Evolutionary conservation across 176 grass and related monocot species (phyloP).

Genomic region (Oryza officinalis): DNA sequence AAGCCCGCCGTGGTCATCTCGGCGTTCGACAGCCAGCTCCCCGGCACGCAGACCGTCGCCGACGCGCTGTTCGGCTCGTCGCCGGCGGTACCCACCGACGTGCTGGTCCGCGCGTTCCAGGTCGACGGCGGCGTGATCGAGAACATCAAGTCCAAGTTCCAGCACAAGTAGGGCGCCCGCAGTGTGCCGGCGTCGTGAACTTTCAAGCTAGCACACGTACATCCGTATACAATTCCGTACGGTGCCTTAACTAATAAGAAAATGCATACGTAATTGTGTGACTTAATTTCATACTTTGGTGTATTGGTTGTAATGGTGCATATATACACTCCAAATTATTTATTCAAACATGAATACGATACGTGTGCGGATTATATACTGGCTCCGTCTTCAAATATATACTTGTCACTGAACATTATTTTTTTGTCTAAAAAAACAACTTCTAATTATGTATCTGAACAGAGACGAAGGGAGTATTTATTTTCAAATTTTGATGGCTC

Average conservation of each 20-base stretch:
- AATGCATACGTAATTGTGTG: background rate
- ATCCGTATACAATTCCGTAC: too few relatives aligned
- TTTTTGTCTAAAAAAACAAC: too few relatives aligned
- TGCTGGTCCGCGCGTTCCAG: slow-evolving; percentile 61
- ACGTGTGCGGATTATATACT: background rate
- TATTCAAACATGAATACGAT: background rate
- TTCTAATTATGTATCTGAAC: too few relatives aligned
- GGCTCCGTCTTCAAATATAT: too few relatives aligned
- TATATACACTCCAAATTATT: background rate
- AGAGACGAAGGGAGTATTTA: too few relatives aligned
- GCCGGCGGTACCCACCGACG: slow-evolving; percentile 45
- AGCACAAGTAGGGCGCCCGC: slow-evolving; percentile 22
- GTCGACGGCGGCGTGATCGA: slow-evolving; percentile 38
- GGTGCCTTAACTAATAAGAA: background rate
- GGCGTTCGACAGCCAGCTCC: slow-evolving; percentile 70
- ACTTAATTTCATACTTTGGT: too few relatives aligned
- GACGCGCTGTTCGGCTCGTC: slow-evolving; percentile 45
- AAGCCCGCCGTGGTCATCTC: slow-evolving; percentile 37
- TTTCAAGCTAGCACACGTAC: too few relatives aligned
- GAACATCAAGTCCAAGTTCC: slow-evolving; percentile 54
- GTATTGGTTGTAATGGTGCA: too few relatives aligned
- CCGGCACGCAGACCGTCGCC: slow-evolving; percentile 44
- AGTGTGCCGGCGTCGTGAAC: too few relatives aligned
- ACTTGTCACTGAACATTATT: too few relatives aligned
- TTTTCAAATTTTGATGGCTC: too few relatives aligned